Percentiles rank a stretch among this genome's conserved stretches.
Conservation (phyloP, 257 asterid species). For the Penstemon davidsonii region DNA sequence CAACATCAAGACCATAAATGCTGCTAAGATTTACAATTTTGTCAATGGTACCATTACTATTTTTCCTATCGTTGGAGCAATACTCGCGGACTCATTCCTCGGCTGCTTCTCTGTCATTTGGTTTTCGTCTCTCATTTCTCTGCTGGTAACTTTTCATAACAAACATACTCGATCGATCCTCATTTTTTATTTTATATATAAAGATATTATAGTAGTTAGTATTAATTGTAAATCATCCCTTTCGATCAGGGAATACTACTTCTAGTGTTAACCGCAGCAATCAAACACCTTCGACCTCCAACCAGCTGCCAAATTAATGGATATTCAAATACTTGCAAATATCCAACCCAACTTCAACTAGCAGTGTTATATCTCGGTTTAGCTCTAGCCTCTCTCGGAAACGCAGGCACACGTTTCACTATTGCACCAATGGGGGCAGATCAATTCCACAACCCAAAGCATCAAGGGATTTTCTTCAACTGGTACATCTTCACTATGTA, state of each 20-base stretch:
- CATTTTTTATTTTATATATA: too few species aligned
- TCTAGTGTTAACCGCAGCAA: constrained; percentile 49
- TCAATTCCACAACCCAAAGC: constrained; percentile 47
- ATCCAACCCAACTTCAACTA: constrained; percentile 50
- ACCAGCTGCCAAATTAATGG: constrained; percentile 34
- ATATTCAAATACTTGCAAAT: constrained; percentile 33
- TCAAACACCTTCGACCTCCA: constrained; percentile 47
- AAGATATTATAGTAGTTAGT: too few species aligned
- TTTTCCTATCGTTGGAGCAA: constrained; percentile 70
- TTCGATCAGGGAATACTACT: constrained; percentile 44
- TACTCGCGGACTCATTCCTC: constrained; percentile 65
- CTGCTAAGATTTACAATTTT: constrained; percentile 69
- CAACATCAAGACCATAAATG: constrained; percentile 68
- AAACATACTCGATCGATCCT: too few species aligned
- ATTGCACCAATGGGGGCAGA: constrained; percentile 74
- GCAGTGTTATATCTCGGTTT: constrained; percentile 49
- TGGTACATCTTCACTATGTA: constrained; percentile 67
- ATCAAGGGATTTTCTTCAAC: constrained; percentile 53
- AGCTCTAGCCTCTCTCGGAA: constrained; percentile 53
- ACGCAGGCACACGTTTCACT: constrained; percentile 64
- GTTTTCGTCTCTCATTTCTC: constrained; percentile 66
- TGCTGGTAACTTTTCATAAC: constrained; percentile 42
- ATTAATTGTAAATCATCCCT: not conserved
- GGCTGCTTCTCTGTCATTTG: constrained; percentile 82
- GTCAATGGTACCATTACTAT: constrained; percentile 71